These are phyloP conservation scores for Talaromyces rugulosus DNA, from an alignment of 2,329 filamentous ascomycete genomes.

Conservation along the genomic window DNA sequence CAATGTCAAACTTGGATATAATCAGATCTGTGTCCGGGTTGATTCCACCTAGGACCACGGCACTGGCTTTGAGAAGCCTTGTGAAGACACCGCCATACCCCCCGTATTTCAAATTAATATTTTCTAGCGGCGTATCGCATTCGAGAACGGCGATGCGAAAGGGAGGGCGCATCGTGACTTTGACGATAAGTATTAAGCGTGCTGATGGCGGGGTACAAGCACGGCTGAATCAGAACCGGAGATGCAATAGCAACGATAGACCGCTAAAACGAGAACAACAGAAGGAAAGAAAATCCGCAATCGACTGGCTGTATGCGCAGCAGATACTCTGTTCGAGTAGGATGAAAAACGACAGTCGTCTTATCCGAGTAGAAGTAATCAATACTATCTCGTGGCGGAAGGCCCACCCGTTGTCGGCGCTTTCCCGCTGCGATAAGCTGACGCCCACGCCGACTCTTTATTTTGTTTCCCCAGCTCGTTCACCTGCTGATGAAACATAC, in stretches of 20 bases:
- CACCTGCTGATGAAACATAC: background rate
- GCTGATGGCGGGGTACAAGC: constrained; percentile 23
- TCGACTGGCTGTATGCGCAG: background rate
- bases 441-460: background rate
- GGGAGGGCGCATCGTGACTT: constrained; percentile 36
- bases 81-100: constrained; percentile 70
- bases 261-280: background rate
- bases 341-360: constrained; percentile 1
- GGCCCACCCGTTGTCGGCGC: constrained; percentile 2
- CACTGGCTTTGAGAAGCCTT: constrained; percentile 54
- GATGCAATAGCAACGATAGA: background rate
- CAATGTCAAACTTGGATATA: constrained; percentile 67
- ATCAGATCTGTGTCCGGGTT: constrained; percentile 43
- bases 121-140: constrained; percentile 71
- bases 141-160: constrained; percentile 83
- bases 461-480: background rate
- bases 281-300: background rate
- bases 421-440: constrained; percentile 5
- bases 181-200: constrained; percentile 32
- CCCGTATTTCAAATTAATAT: constrained; percentile 61
- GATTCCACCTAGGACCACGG: constrained; percentile 38
- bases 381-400: background rate
- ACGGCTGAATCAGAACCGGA: background rate
- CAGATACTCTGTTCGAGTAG: background rate
- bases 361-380: background rate